Percentiles rank a stretch among this genome's conserved stretches.
Conservation (phyloP, 1,284 basidiomycete species). For the Ganoderma sinense region DNA sequence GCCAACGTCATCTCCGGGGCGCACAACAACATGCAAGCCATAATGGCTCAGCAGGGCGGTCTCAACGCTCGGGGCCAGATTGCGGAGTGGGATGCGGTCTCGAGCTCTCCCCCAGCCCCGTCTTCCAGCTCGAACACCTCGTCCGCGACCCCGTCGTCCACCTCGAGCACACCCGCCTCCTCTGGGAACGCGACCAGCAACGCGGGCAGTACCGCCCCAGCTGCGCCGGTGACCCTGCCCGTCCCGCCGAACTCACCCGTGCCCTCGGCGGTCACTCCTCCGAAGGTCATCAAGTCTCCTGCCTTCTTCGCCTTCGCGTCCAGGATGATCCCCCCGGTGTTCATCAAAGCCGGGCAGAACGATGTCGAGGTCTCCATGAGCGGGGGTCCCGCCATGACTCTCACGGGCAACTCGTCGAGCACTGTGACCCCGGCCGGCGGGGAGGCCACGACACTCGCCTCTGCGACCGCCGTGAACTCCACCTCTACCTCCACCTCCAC, state of each 20-base stretch:
- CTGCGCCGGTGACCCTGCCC: constrained; percentile 12
- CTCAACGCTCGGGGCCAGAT: not conserved
- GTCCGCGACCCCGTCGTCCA: not conserved
- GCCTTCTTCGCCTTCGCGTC: not conserved
- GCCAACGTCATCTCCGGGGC: constrained; percentile 2
- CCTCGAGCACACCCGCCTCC: not conserved
- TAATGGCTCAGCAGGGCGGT: not conserved
- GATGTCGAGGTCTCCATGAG: constrained; percentile 3
- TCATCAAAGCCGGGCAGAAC: not conserved
- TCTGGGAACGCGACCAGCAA: not conserved
- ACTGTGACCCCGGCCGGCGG: not conserved
- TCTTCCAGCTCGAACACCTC: not conserved
- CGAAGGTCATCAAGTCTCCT: not conserved
- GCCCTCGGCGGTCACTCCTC: not conserved
- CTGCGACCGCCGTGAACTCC: not conserved
- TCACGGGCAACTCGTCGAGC: not conserved
- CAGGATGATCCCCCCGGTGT: not conserved
- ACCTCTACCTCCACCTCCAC: not conserved
- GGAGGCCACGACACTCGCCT: not conserved
- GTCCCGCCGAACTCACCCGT: constrained; percentile 20
- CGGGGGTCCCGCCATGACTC: not conserved
- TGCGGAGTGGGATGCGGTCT: constrained; percentile 4
- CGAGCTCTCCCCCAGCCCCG: not conserved
- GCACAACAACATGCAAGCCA: not conserved
- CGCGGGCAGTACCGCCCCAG: not conserved